Evolutionary conservation across 305 asterid genomes (phyloP), one percentile per base, ranked within the genome.

Genomic region (Solanum hybrid): DNA sequence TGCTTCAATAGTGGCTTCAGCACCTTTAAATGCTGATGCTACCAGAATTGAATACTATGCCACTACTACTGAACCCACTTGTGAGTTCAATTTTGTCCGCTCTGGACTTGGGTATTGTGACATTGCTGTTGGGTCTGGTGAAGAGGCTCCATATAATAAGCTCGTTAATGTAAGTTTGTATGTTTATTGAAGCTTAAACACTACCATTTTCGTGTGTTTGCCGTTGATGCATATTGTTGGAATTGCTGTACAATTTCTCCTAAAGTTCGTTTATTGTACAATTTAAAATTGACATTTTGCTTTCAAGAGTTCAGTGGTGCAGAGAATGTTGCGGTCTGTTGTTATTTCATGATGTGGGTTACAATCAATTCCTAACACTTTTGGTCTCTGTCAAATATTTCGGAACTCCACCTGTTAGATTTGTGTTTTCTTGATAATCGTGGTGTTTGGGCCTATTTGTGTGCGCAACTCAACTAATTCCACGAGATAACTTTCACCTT

Each of bases 31-130:
- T 91, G 97, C 98, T 16, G 94, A 92, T 57, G 98, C 99, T 92
- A 96, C 98, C 31, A 92, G 98, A 88, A 94, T 96, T 37, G 94
- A 97, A 92, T 97, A 97, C 94, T 97, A 92, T 89, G 99, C 99
- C 90, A 97, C 99, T 42, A 92, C 94, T 0, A 67, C 98, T 10
- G 98, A 96, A 90, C 99, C 99, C 3, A 89, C 95, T 26, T 97
- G 99, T 75, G 97, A 96, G 94, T 92, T 97, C 91, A 96, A 78
- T 64, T 96, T 93, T n/a, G 98, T 93, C 12, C 92, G 90, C 8
- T 97, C 98, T 14, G 98, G 98, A 6, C 99, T 97, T 33, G 99
- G 99, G 31, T 97, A 95, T 92, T 97, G 99, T 90, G 99, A 97
- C 64, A 81, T 97, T 67, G 91, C 90, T 57, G 93, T 96, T 88